Base-by-base conservation (phyloP, 768 basidiomycete genomes). In the Leccinum disarticulatum region DNA sequence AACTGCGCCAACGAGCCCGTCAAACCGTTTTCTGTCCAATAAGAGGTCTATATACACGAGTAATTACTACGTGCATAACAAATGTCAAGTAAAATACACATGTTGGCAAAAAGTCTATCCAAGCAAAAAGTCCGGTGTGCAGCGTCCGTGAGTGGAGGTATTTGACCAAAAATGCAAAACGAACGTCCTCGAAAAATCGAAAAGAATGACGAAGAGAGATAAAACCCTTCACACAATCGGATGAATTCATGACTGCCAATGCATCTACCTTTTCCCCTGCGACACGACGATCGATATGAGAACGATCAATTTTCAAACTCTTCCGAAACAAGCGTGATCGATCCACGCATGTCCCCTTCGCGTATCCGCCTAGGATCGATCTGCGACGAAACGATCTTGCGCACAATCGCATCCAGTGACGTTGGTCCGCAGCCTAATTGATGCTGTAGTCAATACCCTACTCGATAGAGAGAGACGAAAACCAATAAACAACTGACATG, bases 381-480 rank as follows among this genome's bases (percentile, higher is more conserved):
- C 59, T 85, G 82, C 31, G 77, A 70, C 1, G 87, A 79, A 9
- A 91, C 80, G 46, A 82, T 74, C 70, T 88, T 87, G 46, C 91
- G 78, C 8, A 91, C 81, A 66, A 88, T 74, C 6, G 81, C 84
- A 68, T 89, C 87, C 54, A 92, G 77, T 7, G 87, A 84, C 0
- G 80, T 77, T 0, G 90, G 90, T 1, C 90, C 91, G 66, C 90
- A 92, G 64, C 86, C 88, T 88, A 61, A 38, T n/a, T 53, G 41
- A 48, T 9, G 3, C 38, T 0, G 17, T 17, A 17, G 15, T 36
- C 14, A 14, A 36, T 0, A 14, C 10, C 46, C 5, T 30, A 2
- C 11, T 64, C 25, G 3, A 27, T 15, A 3, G 2, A 6, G 2
- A 8, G 8, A 1, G 17, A 27, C 2, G 7, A 27, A 13, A 3